phyloP scores from a whole-genome alignment of 495 filamentous ascomycete genomes.

The Penicillium maclennaniae region DNA sequence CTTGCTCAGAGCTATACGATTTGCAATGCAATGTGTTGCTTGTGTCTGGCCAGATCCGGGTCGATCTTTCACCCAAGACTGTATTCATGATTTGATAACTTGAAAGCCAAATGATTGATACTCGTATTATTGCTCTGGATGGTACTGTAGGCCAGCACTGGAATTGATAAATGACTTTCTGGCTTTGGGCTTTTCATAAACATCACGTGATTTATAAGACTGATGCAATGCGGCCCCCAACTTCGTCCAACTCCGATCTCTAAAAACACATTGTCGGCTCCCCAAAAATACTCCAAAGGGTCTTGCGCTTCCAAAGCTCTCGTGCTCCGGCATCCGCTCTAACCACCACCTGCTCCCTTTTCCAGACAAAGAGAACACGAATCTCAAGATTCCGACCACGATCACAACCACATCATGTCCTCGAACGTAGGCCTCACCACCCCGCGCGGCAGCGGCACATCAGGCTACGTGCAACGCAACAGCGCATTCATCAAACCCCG shows the following conservation, averaged over 20 bases:
- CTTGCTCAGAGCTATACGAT: conserved; percentile 28
- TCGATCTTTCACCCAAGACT: conserved; percentile 23
- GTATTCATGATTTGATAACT: neutral
- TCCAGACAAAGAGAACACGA: neutral
- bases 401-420: conserved; percentile 58
- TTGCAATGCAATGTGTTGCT: conserved; percentile 23
- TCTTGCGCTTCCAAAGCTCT: neutral
- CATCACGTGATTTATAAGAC: conserved; percentile 13
- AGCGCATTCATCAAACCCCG: conserved; percentile 80
- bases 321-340: neutral
- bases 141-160: no score
- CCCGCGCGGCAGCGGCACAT: conserved; percentile 91
- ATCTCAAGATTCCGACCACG: no score
- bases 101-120: neutral
- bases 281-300: neutral
- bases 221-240: neutral
- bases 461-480: conserved; percentile 96
- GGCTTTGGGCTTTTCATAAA: no score
- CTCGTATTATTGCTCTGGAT: neutral
- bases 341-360: neutral
- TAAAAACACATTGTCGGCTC: neutral
- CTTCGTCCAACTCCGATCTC: neutral
- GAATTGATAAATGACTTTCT: neutral
- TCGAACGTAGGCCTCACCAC: conserved; percentile 97
- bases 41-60: conserved; percentile 10